Evolutionary conservation across 2,329 filamentous ascomycete genomes (phyloP), one percentile per base, ranked within the genome.

Genomic region (Aspergillus carbonarius): DNA sequence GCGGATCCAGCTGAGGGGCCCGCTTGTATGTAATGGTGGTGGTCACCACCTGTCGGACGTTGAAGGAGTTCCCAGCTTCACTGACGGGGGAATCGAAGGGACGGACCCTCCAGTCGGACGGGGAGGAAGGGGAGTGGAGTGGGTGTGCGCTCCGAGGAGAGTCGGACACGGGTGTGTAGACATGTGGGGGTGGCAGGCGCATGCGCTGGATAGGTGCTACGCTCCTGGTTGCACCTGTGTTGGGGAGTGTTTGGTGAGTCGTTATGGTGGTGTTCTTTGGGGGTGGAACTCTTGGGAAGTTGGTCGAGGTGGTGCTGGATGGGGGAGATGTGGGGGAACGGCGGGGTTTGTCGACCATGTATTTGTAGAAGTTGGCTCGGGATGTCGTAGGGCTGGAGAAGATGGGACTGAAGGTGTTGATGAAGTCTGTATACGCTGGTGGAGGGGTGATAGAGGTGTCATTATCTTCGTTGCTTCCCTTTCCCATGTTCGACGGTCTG

Each of bases 391-490:
- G 89, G 63, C 88, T 92, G 70, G 87, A 85, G 57, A 92, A 81
- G n/a, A 88, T 80, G 0, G 84, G 84, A 12, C 84, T 88, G 78
- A 95, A 87, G 59, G 88, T 87, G 78, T 92, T 93, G 62, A 98
- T 86, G 71, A 97, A 97, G 70, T 97, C 92, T 66, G 91, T 88
- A 74, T 97, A 98, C 58, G 93, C 92, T 34, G 85, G 82, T 2
- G 93, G 93, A 55, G 93, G 93, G 54, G 90, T 96, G 74, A 98
- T 96, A 55, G 92, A 92, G 9, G 92, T 96, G 78, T 87, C 88
- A 59, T 85, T 76, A 42, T 82, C 76, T 60, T 87, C 83, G 56
- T 88, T 82, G 60, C n/a, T n/a, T n/a, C n/a, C n/a, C n/a, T n/a
- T n/a, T n/a, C n/a, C n/a, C n/a, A n/a, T n/a, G n/a, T n/a, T n/a